These are phyloP conservation scores for Paraconiothyrium sp. DNA, from an alignment of 2,329 filamentous ascomycete genomes.

Conservation along the genomic window DNA sequence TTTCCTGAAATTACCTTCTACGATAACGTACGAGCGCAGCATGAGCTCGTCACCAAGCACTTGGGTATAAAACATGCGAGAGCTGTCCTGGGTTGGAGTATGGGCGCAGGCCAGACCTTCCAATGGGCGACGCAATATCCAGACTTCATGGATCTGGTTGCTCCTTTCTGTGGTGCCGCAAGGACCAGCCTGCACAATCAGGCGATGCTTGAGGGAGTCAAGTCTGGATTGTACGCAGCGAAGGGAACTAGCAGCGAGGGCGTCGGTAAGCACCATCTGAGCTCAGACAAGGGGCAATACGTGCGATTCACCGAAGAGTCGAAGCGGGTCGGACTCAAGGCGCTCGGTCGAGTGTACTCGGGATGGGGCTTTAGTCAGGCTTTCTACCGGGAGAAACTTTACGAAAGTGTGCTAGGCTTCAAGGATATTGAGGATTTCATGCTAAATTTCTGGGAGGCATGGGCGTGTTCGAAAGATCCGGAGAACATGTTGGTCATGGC, in stretches of 20 bases:
- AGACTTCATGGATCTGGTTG: slow-evolving; percentile 71
- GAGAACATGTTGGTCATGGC: slow-evolving; percentile 80
- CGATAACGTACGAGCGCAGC: slow-evolving; percentile 74
- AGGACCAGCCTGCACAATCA: slow-evolving; percentile 73
- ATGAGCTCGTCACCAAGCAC: slow-evolving; percentile 71
- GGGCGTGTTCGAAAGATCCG: slow-evolving; percentile 77
- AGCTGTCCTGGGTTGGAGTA: slow-evolving; percentile 74
- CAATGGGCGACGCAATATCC: slow-evolving; percentile 72
- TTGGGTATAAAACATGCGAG: slow-evolving; percentile 68
- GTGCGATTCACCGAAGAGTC: slow-evolving; percentile 64
- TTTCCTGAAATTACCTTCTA: slow-evolving; percentile 73
- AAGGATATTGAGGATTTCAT: slow-evolving; percentile 78
- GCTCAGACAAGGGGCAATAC: slow-evolving; percentile 47
- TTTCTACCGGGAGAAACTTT: slow-evolving; percentile 78
- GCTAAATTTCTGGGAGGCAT: slow-evolving; percentile 77
- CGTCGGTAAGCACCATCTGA: slow-evolving; percentile 42
- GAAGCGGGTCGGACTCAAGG: slow-evolving; percentile 69
- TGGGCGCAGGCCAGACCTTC: slow-evolving; percentile 74
- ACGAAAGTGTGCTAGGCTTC: slow-evolving; percentile 71
- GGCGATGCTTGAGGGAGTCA: slow-evolving; percentile 73
- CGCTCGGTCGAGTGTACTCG: slow-evolving; percentile 78
- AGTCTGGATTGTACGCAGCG: slow-evolving; percentile 66
- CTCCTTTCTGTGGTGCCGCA: slow-evolving; percentile 73
- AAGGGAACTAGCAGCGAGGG: slow-evolving; percentile 65
- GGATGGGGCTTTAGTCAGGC: slow-evolving; percentile 84